Conservation (phyloP, 305 asterid species). For the Fraxinus paxiana region DNA sequence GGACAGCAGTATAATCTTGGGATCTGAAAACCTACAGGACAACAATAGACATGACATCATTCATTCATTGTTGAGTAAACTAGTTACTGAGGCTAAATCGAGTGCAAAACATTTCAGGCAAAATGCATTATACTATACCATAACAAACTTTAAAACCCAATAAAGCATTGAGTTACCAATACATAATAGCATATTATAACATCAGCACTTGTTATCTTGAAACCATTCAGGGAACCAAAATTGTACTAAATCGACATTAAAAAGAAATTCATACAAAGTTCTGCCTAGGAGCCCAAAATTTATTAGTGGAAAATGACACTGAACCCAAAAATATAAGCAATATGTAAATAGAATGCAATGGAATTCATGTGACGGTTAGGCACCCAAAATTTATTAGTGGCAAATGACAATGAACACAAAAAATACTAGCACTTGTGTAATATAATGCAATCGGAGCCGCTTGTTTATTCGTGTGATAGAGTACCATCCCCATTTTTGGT, state of each 20-base stretch:
- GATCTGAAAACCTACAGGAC: slow-evolving; percentile 74
- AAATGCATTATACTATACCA: background rate
- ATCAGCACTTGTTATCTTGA: background rate
- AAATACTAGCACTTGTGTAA: background rate
- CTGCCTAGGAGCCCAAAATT: background rate
- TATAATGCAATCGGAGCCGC: background rate
- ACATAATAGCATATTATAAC: background rate
- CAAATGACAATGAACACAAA: background rate
- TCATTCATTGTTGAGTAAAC: background rate
- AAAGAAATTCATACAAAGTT: background rate
- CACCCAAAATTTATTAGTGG: background rate
- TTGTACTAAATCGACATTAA: background rate
- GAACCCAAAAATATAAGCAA: background rate
- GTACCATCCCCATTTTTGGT: background rate
- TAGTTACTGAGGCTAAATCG: background rate
- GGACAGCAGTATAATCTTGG: slow-evolving; percentile 80
- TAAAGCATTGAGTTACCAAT: background rate
- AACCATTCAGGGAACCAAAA: background rate
- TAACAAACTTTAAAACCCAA: background rate
- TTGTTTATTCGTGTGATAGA: background rate
- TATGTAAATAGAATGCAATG: background rate
- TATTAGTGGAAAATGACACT: background rate
- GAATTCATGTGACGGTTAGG: background rate
- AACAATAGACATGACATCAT: background rate
- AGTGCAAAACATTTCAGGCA: background rate